These are phyloP conservation scores for Suillus subaureus DNA, from an alignment of 768 basidiomycete genomes.

Conservation along the genomic window DNA sequence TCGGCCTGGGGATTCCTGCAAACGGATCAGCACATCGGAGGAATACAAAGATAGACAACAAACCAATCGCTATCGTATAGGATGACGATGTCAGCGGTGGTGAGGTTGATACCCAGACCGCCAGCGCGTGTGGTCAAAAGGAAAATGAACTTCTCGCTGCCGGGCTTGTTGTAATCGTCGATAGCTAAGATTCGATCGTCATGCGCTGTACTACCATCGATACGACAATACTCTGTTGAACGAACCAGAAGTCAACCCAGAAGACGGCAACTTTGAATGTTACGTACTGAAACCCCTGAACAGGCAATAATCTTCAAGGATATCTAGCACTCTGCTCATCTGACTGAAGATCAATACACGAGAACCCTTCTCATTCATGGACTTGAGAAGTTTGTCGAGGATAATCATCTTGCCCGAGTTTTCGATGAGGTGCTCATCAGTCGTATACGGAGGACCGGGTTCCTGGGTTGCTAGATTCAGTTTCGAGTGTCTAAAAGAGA, in stretches of 20 bases:
- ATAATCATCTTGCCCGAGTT: constrained; percentile 98
- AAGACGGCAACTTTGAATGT: neutral
- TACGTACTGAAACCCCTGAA: constrained; percentile 85
- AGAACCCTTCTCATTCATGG: constrained; percentile 92
- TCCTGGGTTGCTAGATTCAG: constrained; percentile 49
- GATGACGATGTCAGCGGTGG: constrained; percentile 92
- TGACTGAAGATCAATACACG: constrained; percentile 97
- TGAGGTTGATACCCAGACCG: constrained; percentile 95
- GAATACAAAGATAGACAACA: constrained; percentile 16
- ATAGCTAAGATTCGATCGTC: constrained; percentile 95
- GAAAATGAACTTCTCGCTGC: constrained; percentile 95
- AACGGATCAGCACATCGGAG: constrained; percentile 8
- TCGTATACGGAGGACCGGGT: constrained; percentile 97
- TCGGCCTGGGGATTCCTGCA: constrained; percentile 97
- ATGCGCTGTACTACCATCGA: constrained; percentile 94
- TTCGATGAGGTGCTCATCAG: constrained; percentile 93
- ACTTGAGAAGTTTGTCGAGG: constrained; percentile 86
- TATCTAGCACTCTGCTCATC: constrained; percentile 99
- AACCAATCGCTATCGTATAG: constrained; percentile 97
- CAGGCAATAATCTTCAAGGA: constrained; percentile 95
- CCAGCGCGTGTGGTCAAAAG: constrained; percentile 95
- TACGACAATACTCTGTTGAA: constrained; percentile 85
- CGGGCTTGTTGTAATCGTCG: constrained; percentile 96
- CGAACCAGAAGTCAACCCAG: constrained; percentile 10
- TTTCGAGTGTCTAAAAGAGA: neutral